A percentile compares a stretch with the other conserved stretches of the same genome.
phyloP scores from a whole-genome alignment of 805 yeast species.

The Lipomyces oligophaga region DNA sequence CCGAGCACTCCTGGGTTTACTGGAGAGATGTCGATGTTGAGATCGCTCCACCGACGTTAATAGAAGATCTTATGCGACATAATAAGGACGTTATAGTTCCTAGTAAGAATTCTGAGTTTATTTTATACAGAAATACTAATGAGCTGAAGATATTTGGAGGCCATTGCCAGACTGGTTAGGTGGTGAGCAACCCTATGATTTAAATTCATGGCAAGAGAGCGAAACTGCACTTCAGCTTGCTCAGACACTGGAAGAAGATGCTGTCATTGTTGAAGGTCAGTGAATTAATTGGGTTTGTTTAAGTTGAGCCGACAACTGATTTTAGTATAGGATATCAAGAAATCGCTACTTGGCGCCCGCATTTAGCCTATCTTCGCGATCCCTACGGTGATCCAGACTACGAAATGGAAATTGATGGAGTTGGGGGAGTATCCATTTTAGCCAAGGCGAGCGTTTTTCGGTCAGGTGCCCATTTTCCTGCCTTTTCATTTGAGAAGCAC shows the following conservation, averaged over 20 bases:
- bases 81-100: constrained; percentile 91
- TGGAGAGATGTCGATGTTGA: constrained; percentile 99
- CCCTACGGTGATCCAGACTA: constrained; percentile 94
- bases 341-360: constrained; percentile 97
- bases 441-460: constrained; percentile 84
- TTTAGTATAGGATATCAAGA: constrained; percentile 82
- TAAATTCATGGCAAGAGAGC: constrained; percentile 96
- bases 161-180: constrained; percentile 92
- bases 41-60: constrained; percentile 73
- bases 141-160: constrained; percentile 73
- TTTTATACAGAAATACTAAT: not conserved
- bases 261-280: constrained; percentile 88
- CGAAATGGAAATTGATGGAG: constrained; percentile 92
- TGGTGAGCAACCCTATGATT: constrained; percentile 88
- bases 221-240: constrained; percentile 56
- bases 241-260: constrained; percentile 75
- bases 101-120: constrained; percentile 46
- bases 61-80: constrained; percentile 91
- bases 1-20: constrained; percentile 91
- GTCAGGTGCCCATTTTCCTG: constrained; percentile 91
- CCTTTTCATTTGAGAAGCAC: constrained; percentile 90
- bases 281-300: too few species aligned
- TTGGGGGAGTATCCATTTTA: constrained; percentile 94
- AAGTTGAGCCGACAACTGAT: not conserved
- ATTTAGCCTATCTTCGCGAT: constrained; percentile 88